A percentile compares a stretch with the other conserved stretches of the same genome.
phyloP scores from a whole-genome alignment of 805 yeast species.

The Hanseniaspora jakobsenii region DNA sequence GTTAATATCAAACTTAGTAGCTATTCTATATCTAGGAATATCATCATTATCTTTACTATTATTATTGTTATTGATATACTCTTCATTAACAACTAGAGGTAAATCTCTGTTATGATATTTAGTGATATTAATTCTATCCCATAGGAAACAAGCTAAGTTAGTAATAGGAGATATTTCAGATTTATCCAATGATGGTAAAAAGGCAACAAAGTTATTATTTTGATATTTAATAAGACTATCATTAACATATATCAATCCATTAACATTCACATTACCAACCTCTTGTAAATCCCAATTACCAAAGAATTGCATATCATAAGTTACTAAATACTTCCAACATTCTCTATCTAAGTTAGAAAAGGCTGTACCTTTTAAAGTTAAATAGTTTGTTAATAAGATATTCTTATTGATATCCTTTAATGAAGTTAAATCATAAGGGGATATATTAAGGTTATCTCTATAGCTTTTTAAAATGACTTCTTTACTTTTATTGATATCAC shows the following conservation, averaged over 20 bases:
- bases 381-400: slow-evolving; percentile 10
- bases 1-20: slow-evolving; percentile 4
- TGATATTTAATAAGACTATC: slow-evolving; percentile 3
- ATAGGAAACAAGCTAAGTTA: slow-evolving; percentile 10
- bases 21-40: slow-evolving; percentile 7
- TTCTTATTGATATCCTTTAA: slow-evolving; percentile 8
- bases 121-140: slow-evolving; percentile 13
- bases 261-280: not conserved
- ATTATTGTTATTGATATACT: too few relatives aligned
- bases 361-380: slow-evolving; percentile 12
- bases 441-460: not conserved
- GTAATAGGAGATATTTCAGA: slow-evolving; percentile 12
- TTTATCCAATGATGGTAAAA: slow-evolving; percentile 10
- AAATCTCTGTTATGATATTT: slow-evolving; percentile 12
- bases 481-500: not conserved
- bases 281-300: slow-evolving; percentile 14
- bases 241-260: slow-evolving; percentile 2
- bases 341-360: slow-evolving; percentile 11
- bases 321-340: slow-evolving; percentile 12
- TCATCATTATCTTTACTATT: not conserved
- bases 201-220: slow-evolving; percentile 5
- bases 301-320: slow-evolving; percentile 9
- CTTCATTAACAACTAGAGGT: slow-evolving; percentile 6
- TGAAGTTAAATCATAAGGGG: not conserved
- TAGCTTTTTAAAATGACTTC: slow-evolving; percentile 3